Percentiles rank a stretch among this genome's conserved stretches.
Conservation (phyloP, 441 rosid genomes). For the Sinapis alba region DNA sequence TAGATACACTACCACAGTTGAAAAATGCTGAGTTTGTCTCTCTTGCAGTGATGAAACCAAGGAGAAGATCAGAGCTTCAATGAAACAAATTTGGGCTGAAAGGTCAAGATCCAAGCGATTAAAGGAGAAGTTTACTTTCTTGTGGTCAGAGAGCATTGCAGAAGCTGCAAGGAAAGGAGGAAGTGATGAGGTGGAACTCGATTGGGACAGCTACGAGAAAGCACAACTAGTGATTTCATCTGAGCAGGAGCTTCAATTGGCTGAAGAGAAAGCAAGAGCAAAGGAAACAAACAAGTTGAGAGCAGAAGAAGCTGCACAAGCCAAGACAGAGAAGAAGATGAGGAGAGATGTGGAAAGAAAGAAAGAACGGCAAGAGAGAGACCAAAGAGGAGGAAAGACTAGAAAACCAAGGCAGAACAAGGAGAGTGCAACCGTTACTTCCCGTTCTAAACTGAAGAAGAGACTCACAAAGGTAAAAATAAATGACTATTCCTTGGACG, state of each 20-base stretch:
- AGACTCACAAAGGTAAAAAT: constrained; percentile 65
- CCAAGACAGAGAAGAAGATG: constrained; percentile 52
- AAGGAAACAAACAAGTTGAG: constrained; percentile 51
- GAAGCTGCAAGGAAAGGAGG: constrained; percentile 77
- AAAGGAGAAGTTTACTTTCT: constrained; percentile 51
- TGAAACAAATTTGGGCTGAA: constrained; percentile 58
- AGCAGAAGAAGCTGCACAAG: constrained; percentile 46
- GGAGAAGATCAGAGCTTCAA: constrained; percentile 67
- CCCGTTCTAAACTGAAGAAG: constrained; percentile 51
- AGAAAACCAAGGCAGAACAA: constrained; percentile 41
- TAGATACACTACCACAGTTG: not conserved
- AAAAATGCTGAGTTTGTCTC: constrained; percentile 8
- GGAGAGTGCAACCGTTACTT: constrained; percentile 34
- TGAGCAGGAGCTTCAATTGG: constrained; percentile 46
- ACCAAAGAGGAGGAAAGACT: constrained; percentile 41
- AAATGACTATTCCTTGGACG: not conserved
- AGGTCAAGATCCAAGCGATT: constrained; percentile 55
- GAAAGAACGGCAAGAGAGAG: constrained; percentile 56
- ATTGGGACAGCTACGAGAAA: constrained; percentile 76
- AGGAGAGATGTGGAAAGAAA: constrained; percentile 52
- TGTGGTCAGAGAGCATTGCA: constrained; percentile 68
- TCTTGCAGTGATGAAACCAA: constrained; percentile 71
- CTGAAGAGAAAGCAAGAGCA: constrained; percentile 52
- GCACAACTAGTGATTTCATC: constrained; percentile 50
- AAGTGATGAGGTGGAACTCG: constrained; percentile 53